Percentiles rank a stretch among this genome's conserved stretches.
Evolutionary conservation across 1,284 basidiomycete species (phyloP).

Genomic region (Schizophyllum commune): DNA sequence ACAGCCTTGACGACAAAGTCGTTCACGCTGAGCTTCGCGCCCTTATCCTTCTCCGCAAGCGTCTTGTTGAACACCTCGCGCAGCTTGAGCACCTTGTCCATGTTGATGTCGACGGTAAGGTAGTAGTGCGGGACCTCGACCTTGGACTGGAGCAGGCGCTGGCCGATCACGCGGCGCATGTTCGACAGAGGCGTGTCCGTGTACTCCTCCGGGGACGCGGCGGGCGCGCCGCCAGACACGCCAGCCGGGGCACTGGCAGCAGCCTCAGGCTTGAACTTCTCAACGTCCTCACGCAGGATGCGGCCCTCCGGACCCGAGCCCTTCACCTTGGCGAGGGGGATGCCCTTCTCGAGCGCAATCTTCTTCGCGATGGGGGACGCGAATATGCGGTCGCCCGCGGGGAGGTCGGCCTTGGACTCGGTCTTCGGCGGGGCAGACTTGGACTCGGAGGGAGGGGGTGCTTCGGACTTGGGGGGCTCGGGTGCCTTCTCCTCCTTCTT

Average conservation of each 20-base stretch:
- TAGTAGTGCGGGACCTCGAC: slow-evolving; percentile 97
- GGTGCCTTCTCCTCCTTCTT: slow-evolving; percentile 21
- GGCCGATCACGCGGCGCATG: slow-evolving; percentile 93
- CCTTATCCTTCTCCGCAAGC: slow-evolving; percentile 75
- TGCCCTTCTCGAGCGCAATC: slow-evolving; percentile 91
- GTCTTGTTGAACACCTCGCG: slow-evolving; percentile 94
- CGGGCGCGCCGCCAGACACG: slow-evolving; percentile 34
- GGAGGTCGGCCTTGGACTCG: slow-evolving; percentile 34
- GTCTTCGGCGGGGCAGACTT: slow-evolving; percentile 30
- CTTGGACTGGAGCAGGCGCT: slow-evolving; percentile 89
- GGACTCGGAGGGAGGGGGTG: slow-evolving; percentile 24
- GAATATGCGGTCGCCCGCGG: slow-evolving; percentile 78
- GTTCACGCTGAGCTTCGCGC: slow-evolving; percentile 92
- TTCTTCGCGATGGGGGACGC: slow-evolving; percentile 95
- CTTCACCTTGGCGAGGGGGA: slow-evolving; percentile 88
- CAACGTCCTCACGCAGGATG: slow-evolving; percentile 91
- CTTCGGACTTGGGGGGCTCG: slow-evolving; percentile 32
- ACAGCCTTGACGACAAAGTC: slow-evolving; percentile 98
- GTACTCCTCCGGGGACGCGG: slow-evolving; percentile 55
- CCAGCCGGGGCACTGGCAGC: slow-evolving; percentile 22
- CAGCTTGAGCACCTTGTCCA: slow-evolving; percentile 95
- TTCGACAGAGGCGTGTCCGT: slow-evolving; percentile 87
- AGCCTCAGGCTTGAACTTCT: slow-evolving; percentile 69
- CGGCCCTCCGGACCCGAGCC: slow-evolving; percentile 92
- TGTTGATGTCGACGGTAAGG: slow-evolving; percentile 90